A percentile compares a stretch with the other conserved stretches of the same genome.
Conservation (phyloP, 257 asterid genomes). For the Forsythia suspensa region DNA sequence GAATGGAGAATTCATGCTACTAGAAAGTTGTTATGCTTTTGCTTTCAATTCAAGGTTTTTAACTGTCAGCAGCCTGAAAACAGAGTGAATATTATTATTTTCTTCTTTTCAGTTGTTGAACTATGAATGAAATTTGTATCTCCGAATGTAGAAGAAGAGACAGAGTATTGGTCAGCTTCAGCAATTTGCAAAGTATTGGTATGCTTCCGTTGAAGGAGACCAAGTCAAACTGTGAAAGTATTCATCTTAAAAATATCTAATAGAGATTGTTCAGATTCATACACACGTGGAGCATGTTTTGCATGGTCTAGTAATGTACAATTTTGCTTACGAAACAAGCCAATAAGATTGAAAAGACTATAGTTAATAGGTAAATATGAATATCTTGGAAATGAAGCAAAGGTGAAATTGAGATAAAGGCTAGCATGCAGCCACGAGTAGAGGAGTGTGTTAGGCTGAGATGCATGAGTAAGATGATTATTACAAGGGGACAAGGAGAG, state of each 20-base stretch:
- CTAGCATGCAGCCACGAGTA: background rate
- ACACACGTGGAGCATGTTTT: background rate
- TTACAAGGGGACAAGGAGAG: background rate
- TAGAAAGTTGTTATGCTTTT: too few relatives aligned
- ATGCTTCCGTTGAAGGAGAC: too few relatives aligned
- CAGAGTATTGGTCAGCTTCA: background rate
- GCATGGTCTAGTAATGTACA: background rate
- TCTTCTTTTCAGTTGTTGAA: too few relatives aligned
- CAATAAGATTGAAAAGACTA: background rate
- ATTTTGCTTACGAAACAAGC: background rate
- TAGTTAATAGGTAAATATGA: background rate
- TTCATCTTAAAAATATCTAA: background rate
- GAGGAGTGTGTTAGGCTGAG: background rate
- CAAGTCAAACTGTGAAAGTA: too few relatives aligned
- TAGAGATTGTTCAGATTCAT: background rate
- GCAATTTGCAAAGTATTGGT: background rate
- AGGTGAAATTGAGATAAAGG: background rate
- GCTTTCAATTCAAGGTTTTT: too few relatives aligned
- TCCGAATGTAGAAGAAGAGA: background rate
- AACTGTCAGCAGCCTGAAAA: too few relatives aligned
- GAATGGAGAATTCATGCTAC: background rate
- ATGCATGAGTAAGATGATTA: background rate
- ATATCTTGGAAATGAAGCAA: background rate
- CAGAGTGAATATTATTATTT: too few relatives aligned
- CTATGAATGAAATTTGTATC: background rate